Conservation (phyloP, 169 alveolate species). For the Eimeria acervulina region DNA sequence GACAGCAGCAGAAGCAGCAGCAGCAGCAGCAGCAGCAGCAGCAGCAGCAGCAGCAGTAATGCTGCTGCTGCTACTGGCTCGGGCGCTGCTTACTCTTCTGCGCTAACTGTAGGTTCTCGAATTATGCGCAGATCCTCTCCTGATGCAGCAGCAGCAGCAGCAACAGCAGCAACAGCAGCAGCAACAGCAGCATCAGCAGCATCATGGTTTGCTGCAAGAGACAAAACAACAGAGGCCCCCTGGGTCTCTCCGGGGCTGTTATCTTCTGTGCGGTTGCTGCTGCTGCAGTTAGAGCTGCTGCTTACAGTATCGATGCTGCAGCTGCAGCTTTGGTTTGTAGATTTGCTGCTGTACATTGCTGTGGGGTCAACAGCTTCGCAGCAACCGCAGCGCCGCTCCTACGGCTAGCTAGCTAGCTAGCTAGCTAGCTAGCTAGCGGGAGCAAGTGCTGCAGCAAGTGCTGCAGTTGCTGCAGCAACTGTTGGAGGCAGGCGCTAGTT, state of each 20-base stretch:
- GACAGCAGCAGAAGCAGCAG: conserved; percentile 26
- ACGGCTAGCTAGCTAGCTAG: conserved; percentile 27
- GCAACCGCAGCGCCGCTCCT: conserved; percentile 55
- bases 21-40: conserved; percentile 33
- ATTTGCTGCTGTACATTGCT: conserved; percentile 25
- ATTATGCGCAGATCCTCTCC: neutral
- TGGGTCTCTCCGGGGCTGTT: neutral
- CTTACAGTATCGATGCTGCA: conserved; percentile 15
- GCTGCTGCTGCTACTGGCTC: neutral
- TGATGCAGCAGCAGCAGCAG: neutral
- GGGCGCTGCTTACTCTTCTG: neutral
- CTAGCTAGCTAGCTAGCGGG: neutral
- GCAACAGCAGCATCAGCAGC: too few relatives aligned
- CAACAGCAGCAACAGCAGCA: neutral
- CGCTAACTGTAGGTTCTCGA: neutral
- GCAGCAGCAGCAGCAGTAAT: neutral
- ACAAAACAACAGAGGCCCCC: neutral
- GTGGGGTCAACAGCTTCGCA: conserved; percentile 1
- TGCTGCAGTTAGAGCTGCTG: conserved; percentile 26
- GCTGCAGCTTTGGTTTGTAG: conserved; percentile 39
- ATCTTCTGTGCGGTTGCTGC: neutral
- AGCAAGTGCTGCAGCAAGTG: too few relatives aligned
- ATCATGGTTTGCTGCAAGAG: neutral
- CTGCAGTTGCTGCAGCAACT: neutral
- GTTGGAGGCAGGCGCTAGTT: too few relatives aligned